phyloP scores from a whole-genome alignment of 192 early-diverging fungal species.

The Oehlia diaphana region DNA sequence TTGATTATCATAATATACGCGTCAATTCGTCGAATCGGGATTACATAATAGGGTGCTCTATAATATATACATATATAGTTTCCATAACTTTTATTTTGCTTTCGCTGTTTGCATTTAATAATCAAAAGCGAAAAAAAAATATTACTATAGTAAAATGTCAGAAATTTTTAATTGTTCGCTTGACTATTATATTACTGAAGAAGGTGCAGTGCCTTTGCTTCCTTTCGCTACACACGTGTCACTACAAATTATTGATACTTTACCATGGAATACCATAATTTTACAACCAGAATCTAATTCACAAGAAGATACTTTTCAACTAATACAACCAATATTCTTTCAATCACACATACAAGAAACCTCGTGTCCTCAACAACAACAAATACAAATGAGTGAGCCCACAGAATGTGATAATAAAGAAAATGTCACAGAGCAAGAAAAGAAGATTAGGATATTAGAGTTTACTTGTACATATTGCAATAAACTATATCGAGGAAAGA shows the following conservation, averaged over 20 bases:
- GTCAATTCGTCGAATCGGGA: not conserved
- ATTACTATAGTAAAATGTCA: not conserved
- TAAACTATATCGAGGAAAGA: slow-evolving; percentile 15
- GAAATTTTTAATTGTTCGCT: not conserved
- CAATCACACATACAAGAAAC: not conserved
- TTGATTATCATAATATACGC: not conserved
- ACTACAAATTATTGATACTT: not conserved
- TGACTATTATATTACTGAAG: not conserved
- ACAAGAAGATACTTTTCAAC: not conserved
- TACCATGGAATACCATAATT: not conserved
- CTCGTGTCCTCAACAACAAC: not conserved
- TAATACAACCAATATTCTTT: not conserved
- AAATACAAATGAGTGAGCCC: not conserved
- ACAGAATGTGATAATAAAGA: not conserved
- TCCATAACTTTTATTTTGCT: not conserved
- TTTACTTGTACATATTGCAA: slow-evolving; percentile 12
- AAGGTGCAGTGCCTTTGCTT: not conserved
- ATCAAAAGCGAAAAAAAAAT: not conserved
- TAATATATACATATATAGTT: not conserved
- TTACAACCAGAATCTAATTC: not conserved
- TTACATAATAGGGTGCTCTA: not conserved
- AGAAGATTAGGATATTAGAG: not conserved
- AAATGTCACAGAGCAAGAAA: not conserved
- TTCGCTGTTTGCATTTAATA: not conserved
- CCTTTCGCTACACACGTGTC: not conserved